Evolutionary conservation across 345 rosid genomes (phyloP), one percentile per base, ranked within the genome.

Genomic region (Noccaea bulbosa): DNA sequence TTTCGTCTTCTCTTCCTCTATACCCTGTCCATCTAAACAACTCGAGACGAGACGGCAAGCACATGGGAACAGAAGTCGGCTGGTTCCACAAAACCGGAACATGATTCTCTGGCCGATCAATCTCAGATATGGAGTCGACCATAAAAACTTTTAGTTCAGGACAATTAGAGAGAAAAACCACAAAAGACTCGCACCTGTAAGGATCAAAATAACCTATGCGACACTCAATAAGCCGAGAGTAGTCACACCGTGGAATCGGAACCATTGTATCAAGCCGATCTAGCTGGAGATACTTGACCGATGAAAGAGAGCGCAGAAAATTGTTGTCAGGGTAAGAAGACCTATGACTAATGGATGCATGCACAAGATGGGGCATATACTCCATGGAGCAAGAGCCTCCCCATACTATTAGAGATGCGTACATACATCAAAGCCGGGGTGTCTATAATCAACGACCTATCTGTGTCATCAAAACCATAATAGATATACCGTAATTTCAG

Each of bases 141-240:
- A 6, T 3, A 16, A 34, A 11, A 4, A 10, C 16, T 33, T 34
- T 17, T 11, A 63, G 54, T 11, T 47, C 11, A 16, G 54, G 24
- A 63, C 17, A 63, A 17, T 34, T 62, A 32, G 67, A 45, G 41
- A 62, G 54, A 7, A 62, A 62, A 62, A 15, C 41, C 43, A 30
- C 10, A 32, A 63, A 55, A 16, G 55, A 47, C 15, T 63, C 43
- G 34, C 30, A 47, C 41, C n/a, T n/a, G n/a, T n/a, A n/a, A n/a
- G 34, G 11, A 37, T 22, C 6, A 35, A 9, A 35, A 6, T 7
- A n/a, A 14, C 16, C 2, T 12, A 60, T 4, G 2, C 0, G 1
- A 46, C 53, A 45, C 53, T 30, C 10, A 3, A 0, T 62, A 62
- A 62, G 67, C 11, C 9, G 53, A 62, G 67, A 32, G 53, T 44